Evolutionary conservation across 2,329 filamentous ascomycete genomes (phyloP), one percentile per base, ranked within the genome.

Genomic region (Alternaria sp.): DNA sequence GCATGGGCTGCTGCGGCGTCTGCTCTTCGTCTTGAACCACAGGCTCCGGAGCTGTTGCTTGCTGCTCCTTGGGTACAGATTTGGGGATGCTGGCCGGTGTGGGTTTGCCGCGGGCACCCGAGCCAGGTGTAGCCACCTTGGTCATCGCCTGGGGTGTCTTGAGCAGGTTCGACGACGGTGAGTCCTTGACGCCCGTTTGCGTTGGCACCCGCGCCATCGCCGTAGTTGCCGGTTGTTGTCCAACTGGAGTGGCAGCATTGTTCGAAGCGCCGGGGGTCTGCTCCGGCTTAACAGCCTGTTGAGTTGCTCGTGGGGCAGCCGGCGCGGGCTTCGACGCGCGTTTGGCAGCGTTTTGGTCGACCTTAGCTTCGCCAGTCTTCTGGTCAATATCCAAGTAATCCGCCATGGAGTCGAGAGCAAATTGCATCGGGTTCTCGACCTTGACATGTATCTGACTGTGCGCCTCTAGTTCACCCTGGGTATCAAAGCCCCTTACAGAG

Each of bases 341-440:
- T 49, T 71, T 75, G 23, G 71, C 58, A 58, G 67, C 70, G 26
- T 66, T 70, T 14, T 65, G 62, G 12, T 76, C 75, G 3, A 63
- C 56, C 63, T 75, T 80, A 4, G 73, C 61, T n/a, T 75, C 70
- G 60, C 82, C 82, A 33, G 75, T 79, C 67, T 81, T 82, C 53
- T 81, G 80, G 54, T 85, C 82, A 56, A 83, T 75, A 51, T 87
- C 83, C n/a, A 88, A 76, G 43, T 80, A 83, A 14, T 81, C 82
- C 14, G 82, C 82, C 65, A 87, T 81, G 45, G 83, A 85, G 7
- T 87, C 84, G 7, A 89, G 69, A 25, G 85, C 83, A 72, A 84
- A 90, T n/a, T 84, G 80, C 28, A 89, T 77, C 30, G 87, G 84
- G 72, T 90, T 82, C 6, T 83, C 85, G 41, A 89, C 82, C 54